Evolutionary conservation across 2,329 filamentous ascomycete genomes (phyloP), one percentile per base, ranked within the genome.

Genomic region (Chaetomium olivaceum): DNA sequence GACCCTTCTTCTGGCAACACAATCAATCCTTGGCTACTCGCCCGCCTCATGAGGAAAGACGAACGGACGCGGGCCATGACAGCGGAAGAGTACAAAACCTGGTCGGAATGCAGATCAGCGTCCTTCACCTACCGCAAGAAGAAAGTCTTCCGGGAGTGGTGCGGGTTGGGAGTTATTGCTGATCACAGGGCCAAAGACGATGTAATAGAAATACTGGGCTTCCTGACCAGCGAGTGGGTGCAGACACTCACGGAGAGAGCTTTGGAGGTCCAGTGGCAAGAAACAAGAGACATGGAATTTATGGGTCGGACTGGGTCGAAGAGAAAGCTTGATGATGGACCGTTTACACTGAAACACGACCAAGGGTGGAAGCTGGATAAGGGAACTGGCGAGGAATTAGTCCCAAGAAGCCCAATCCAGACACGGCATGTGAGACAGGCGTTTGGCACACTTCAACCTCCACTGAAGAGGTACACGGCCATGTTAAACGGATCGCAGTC

Each of bases 181-280:
- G 70, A 71, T n/a, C 60, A 71, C 31, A 59, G 39, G 23, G 56
- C 62, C 1, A 67, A 54, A 8, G 71, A 72, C 7, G 68, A 72
- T 31, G 67, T 70, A 2, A 50, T 70, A 19, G 71, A 62, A 2
- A 68, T 72, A 1, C 48, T 73, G 19, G 69, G 71, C 0, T 71
- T 71, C 19, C 14, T 73, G 27, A 68, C 68, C 4, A 64, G 64
- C 0, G 71, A 73, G 51, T 71, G 71, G 68, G 71, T 73, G 3
- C 70, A 71, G 27, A 64, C 23, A 4, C 56, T 64, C 21, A 64
- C 63, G 4, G 63, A 64, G 29, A 8, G 16, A 14, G 63, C 63
- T 6, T 4, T 64, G 39, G 50, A 7, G 8, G n/a, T 51, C 2
- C 36, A 64, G 16, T 19, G n/a, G 39, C 36, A 51, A 19, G 62